These are phyloP conservation scores for Hypomontagnella monticulosa DNA, from an alignment of 495 filamentous ascomycete genomes.

Conservation along the genomic window DNA sequence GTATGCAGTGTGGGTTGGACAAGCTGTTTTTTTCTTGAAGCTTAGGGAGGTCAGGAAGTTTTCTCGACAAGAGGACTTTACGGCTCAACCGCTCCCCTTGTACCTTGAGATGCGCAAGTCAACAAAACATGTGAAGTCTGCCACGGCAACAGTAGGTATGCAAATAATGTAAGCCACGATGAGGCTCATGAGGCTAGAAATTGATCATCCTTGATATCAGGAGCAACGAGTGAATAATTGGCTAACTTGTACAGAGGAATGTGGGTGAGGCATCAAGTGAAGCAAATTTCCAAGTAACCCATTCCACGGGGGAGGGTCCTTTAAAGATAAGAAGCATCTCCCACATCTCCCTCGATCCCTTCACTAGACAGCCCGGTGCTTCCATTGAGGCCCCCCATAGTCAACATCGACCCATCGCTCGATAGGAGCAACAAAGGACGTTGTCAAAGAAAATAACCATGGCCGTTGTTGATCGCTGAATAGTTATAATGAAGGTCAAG, in stretches of 20 bases:
- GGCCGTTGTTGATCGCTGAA: conserved; percentile 43
- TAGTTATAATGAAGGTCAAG: conserved; percentile 40
- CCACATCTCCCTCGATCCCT: conserved; percentile 17
- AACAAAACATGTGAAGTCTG: conserved; percentile 49
- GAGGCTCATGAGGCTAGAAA: conserved; percentile 40
- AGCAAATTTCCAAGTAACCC: conserved; percentile 26
- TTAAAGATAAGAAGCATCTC: conserved; percentile 40
- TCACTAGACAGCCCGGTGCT: conserved; percentile 17
- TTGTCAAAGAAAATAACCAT: conserved; percentile 44
- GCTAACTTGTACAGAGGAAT: conserved; percentile 42
- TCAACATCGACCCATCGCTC: conserved; percentile 25
- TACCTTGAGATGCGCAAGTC: conserved; percentile 43
- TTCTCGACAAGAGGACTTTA: conserved; percentile 30
- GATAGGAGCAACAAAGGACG: conserved; percentile 34
- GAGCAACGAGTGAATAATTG: conserved; percentile 42
- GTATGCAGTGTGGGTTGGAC: conserved; percentile 15
- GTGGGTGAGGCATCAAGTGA: conserved; percentile 43
- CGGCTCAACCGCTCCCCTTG: conserved; percentile 34
- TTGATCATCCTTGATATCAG: conserved; percentile 40
- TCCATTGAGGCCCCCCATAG: conserved; percentile 14
- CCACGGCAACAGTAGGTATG: conserved; percentile 48
- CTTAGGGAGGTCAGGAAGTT: conserved; percentile 12
- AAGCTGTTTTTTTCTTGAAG: conserved; percentile 15
- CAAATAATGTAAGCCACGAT: conserved; percentile 40
- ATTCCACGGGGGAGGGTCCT: conserved; percentile 43